Base-by-base conservation (phyloP, 306 rosid species). In the Bauhinia variegata region DNA sequence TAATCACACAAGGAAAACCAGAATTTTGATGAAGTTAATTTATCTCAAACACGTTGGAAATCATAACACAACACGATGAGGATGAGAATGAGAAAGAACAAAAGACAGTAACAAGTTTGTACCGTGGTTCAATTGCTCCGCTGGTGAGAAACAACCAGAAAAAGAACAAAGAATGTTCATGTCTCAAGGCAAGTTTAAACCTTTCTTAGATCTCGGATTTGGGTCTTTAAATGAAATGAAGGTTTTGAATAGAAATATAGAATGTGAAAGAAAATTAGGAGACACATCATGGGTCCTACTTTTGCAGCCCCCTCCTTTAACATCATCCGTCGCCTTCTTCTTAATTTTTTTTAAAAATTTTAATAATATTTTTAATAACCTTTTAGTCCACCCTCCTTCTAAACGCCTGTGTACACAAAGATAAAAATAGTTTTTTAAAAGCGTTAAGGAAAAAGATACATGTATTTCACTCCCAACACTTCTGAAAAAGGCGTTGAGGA, bases 71-170 rank as follows among this genome's bases (percentile, higher is more conserved):
- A 13, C 10, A 48, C 18, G 8, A 52, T 12, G 32, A 46, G 4
- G 16, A 69, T 5, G 11, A 5, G 9, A 36, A 36, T 36, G 9
- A 36, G 2, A 23, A 23, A 23, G 28, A 23, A 23, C 28, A 23
- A 43, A 67, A 39, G 9, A 23, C 13, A 41, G 5, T 13, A 8
- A 34, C 7, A 2, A 2, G 15, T 4, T 19, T n/a, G 44, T 72
- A 87, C 92, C 87, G 12, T 49, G 67, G 10, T 60, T 23, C 63
- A 63, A 42, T 46, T 46, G 34, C 12, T 74, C 63, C 28, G 1
- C 28, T 4, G 72, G 10, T 6, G 70, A 72, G 73, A 67, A 57
- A 62, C 71, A 71, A 34, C 52, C 5, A 16, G 31, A 39, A 64
- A 13, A 15, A 19, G 37, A 34, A 72, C 71, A 30, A 2, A 33